Evolutionary conservation across 2,329 filamentous ascomycete species (phyloP), one percentile per base, ranked within the genome.

Genomic region (Capronia americana): DNA sequence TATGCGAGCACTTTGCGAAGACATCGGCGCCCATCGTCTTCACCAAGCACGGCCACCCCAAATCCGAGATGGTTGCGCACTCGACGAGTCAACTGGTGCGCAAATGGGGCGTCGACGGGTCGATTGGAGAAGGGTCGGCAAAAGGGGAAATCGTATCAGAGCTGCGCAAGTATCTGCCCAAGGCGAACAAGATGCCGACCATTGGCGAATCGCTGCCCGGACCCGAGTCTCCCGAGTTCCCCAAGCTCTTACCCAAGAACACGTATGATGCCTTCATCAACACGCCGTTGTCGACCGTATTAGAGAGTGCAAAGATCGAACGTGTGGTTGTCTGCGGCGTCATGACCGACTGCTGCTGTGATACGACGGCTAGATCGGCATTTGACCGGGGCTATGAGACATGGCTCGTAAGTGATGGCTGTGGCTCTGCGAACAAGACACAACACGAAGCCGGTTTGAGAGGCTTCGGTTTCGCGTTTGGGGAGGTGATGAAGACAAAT

Each of bases 311-410:
- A 5, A 69, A 61, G 0, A 71, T 79, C 1, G 71, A 75, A 57
- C 74, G 77, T 34, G 72, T 79, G 12, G 71, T 81, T 10, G 74
- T 80, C 4, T 78, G 76, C 63, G 79, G 79, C 7, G 79, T 80
- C 23, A 80, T 80, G 69, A 81, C 79, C 54, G 78, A 80, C 70
- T 80, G 77, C 63, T 80, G 79, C 67, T 76, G 74, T 62, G 79
- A 80, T 68, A 78, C 79, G 3, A 79, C 78, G 56, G 79, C 73
- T 3, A 61, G 77, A 55, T 73, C 73, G 38, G 77, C 78, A 2
- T 80, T 80, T 62, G 79, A 80, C 70, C 17, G 78, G 6, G 79
- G 79, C 2, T 81, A 73, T 60, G 78, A 80, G 73, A 80, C 78
- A 3, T 80, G 77, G 78, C 64, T 81, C 34, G 77, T 80, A 0